Base-by-base conservation (phyloP, 139 green algal genomes). In the Chlamydomonas sphaeroides region DNA sequence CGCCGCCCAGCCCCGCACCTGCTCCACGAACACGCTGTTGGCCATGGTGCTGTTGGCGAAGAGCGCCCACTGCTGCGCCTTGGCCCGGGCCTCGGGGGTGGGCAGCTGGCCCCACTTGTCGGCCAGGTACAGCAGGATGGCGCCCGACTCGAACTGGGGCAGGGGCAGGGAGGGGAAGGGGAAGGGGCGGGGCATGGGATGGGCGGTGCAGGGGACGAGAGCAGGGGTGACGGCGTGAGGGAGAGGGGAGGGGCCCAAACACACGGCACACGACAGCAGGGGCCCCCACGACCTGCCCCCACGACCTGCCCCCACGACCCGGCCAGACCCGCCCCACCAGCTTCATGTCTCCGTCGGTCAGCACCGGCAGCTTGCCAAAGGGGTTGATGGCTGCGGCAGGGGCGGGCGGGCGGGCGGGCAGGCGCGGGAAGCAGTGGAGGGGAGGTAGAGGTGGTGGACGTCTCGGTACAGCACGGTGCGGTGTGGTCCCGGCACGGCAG, bases 1-100 rank as follows among this genome's bases (percentile, higher is more conserved):
- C 65, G 33, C 35, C 8, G 28, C 65, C 65, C 65, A 48, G 15
- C 18, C 53, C 61, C 56, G 4, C 61, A 74, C 76, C 76, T 89
- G 80, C 63, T 83, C 76, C 36, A 85, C 39, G 70, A 90, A 87
- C 33, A 85, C 69, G 2, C 63, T 48, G 32, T 82, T 72, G 14
- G 86, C 65, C 18, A 90, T 65, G 30, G 86, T 90, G 53, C 65
- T 72, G 86, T 90, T 90, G 65, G 86, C 86, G 71, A 90, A 90
- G 28, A 88, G 70, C 28, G 81, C 48, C 86, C 78, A 85, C n/a
- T 78, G 68, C 30, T 28, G 28, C 3, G 79, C 68, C 3, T 23
- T 11, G 32, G 41, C 41, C 23, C 85, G 82, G 28, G 62, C 62
- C 32, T 78, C 56, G 39, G 59, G 42, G 23, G 57, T 86, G 18